These are phyloP conservation scores for Thelonectria olida DNA, from an alignment of 2,329 filamentous ascomycete genomes.

Conservation along the genomic window DNA sequence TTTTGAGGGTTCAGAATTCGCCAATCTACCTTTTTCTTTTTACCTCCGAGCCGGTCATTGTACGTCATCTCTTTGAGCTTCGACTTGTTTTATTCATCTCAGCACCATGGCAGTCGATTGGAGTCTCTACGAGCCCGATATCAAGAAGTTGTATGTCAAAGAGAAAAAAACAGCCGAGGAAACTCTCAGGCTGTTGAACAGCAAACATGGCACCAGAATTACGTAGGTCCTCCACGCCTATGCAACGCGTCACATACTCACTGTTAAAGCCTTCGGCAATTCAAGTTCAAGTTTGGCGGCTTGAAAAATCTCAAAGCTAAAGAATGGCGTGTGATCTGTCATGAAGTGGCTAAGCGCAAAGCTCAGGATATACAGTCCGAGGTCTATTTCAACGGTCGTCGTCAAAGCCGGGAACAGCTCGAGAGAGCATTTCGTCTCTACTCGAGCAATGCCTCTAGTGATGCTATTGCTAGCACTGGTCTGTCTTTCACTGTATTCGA, in stretches of 20 bases:
- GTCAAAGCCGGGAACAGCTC: neutral
- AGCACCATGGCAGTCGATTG: neutral
- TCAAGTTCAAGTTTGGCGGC: neutral
- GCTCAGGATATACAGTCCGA: neutral
- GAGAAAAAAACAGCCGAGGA: neutral
- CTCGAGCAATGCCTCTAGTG: neutral
- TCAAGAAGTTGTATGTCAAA: neutral
- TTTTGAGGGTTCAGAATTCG: too few species aligned
- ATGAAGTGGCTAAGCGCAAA: neutral
- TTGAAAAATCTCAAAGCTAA: neutral
- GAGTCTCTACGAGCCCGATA: neutral
- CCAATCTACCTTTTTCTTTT: neutral
- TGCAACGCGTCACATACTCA: neutral
- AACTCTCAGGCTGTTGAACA: neutral
- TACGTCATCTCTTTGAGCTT: neutral
- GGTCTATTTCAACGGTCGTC: neutral
- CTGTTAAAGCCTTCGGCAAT: neutral
- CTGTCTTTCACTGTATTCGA: neutral
- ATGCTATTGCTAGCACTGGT: neutral
- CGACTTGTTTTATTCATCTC: neutral
- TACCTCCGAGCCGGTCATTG: neutral
- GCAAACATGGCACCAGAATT: neutral
- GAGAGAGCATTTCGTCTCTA: neutral
- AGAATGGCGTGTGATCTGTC: neutral
- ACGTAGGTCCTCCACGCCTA: neutral